Evolutionary conservation across 495 filamentous ascomycete species (phyloP).

Genomic region (Mytilinidion resinicola): DNA sequence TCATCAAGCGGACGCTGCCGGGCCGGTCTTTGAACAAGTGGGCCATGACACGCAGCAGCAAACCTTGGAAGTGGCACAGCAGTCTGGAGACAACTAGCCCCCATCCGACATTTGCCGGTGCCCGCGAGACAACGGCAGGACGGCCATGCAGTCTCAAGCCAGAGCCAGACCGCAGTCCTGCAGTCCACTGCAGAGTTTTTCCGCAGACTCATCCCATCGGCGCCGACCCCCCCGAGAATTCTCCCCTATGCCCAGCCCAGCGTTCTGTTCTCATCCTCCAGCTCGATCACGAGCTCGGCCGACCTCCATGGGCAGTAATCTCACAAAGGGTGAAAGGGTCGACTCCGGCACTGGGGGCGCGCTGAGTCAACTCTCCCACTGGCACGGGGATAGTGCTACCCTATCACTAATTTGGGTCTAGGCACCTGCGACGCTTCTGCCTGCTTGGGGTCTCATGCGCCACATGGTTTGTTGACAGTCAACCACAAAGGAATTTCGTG

Average conservation of each 20-base stretch:
- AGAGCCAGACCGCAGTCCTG: neutral
- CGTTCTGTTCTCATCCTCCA: no score
- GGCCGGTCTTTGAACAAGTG: neutral
- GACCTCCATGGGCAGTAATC: no score
- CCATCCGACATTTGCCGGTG: neutral
- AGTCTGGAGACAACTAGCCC: constrained; percentile 3
- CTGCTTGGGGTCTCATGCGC: neutral
- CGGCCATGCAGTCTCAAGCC: neutral
- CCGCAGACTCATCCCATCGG: neutral
- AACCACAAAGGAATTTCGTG: neutral
- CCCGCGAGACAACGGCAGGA: no score
- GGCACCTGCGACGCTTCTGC: constrained; percentile 5
- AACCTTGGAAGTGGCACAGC: neutral
- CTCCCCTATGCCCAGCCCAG: neutral
- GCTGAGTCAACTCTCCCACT: neutral
- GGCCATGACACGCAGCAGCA: constrained; percentile 2
- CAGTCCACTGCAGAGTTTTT: neutral
- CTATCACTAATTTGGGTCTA: neutral
- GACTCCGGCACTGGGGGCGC: neutral
- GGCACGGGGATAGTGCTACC: no score
- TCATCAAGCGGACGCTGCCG: no score
- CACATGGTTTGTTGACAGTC: neutral
- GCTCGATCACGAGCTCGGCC: no score
- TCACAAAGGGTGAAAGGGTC: no score
- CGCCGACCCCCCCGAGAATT: neutral